Percentiles rank a stretch among this genome's conserved stretches.
Conservation (phyloP, 257 asterid genomes). For the Gentiana straminea region DNA sequence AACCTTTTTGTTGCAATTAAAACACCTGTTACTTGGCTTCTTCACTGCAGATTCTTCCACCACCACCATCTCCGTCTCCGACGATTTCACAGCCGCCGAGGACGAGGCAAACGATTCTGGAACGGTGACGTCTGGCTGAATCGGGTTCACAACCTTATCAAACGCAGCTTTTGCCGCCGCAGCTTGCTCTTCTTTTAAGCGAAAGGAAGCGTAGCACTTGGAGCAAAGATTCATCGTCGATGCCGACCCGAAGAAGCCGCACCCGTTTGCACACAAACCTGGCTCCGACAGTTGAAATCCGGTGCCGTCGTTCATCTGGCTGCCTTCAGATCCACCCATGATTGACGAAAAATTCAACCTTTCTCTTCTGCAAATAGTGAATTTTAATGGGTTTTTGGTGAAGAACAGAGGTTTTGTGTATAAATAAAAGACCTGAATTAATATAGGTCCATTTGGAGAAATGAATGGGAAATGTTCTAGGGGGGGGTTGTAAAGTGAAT, state of each 20-base stretch:
- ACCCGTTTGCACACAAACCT: slow-evolving; percentile 31
- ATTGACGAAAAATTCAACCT: no score
- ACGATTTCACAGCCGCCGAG: background rate
- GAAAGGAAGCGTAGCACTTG: slow-evolving; percentile 38
- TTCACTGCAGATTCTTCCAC: background rate
- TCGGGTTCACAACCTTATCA: slow-evolving; percentile 5
- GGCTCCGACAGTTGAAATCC: no score
- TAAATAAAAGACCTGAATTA: no score
- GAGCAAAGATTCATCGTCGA: slow-evolving; percentile 47
- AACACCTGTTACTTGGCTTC: slow-evolving; percentile 23
- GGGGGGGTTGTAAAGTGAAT: no score
- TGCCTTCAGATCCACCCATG: background rate
- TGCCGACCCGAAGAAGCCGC: slow-evolving; percentile 55
- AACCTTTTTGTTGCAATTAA: slow-evolving; percentile 20
- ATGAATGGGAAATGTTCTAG: no score
- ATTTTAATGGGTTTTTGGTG: no score
- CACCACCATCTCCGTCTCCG: background rate
- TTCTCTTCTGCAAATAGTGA: no score
- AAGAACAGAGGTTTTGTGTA: no score
- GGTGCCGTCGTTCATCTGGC: no score
- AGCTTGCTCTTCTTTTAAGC: slow-evolving; percentile 25
- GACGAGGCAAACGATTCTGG: no score
- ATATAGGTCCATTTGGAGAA: no score
- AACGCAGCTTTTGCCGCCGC: slow-evolving; percentile 20
- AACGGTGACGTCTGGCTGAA: no score